A percentile compares a stretch with the other conserved stretches of the same genome.
phyloP scores from a whole-genome alignment of 805 yeast species.

The Saccharomyces jurei region DNA sequence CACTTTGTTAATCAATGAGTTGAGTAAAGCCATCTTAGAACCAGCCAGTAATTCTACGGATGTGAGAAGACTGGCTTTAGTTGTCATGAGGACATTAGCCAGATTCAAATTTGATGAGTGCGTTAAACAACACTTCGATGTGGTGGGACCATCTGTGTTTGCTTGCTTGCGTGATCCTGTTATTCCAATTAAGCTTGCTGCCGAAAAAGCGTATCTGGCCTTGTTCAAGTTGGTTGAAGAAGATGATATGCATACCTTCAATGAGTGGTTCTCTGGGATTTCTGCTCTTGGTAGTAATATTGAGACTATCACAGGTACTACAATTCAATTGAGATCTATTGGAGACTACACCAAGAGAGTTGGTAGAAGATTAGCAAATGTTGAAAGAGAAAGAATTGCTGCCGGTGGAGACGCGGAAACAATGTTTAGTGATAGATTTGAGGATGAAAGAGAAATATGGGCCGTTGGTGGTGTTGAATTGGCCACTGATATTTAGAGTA shows the following conservation, averaged over 20 bases:
- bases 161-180: slow-evolving; percentile 77
- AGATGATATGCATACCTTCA: slow-evolving; percentile 43
- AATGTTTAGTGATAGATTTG: slow-evolving; percentile 74
- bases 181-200: slow-evolving; percentile 88
- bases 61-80: slow-evolving; percentile 70
- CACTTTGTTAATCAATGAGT: slow-evolving; percentile 38
- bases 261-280: slow-evolving; percentile 50
- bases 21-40: slow-evolving; percentile 41
- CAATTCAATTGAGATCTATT: slow-evolving; percentile 61
- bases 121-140: slow-evolving; percentile 46
- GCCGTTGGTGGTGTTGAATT: slow-evolving; percentile 67
- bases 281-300: slow-evolving; percentile 27
- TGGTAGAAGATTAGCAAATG: slow-evolving; percentile 74
- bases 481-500: slow-evolving; percentile 16
- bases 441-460: slow-evolving; percentile 85
- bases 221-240: slow-evolving; percentile 69
- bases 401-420: slow-evolving; percentile 89
- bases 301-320: slow-evolving; percentile 38
- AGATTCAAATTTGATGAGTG: slow-evolving; percentile 46
- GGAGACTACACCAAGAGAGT: slow-evolving; percentile 88
- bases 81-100: slow-evolving; percentile 66
- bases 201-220: slow-evolving; percentile 79
- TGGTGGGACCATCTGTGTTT: slow-evolving; percentile 66
- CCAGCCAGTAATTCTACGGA: slow-evolving; percentile 63
- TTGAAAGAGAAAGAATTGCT: slow-evolving; percentile 78